These are phyloP conservation scores for Agaricus bisporus DNA, from an alignment of 768 basidiomycete genomes.

Conservation along the genomic window DNA sequence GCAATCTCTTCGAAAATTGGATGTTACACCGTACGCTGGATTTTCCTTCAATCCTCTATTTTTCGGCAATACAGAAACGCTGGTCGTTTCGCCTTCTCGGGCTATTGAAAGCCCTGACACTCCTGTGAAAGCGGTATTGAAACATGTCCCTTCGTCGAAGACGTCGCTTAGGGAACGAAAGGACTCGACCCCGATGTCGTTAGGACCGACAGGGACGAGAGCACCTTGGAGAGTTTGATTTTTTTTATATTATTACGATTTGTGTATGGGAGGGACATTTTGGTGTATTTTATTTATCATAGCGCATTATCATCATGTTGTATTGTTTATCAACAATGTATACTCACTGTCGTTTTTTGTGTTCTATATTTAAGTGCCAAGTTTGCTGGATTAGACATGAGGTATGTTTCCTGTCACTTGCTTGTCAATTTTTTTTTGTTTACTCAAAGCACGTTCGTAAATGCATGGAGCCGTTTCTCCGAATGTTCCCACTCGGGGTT, in stretches of 20 bases:
- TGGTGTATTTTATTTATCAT: background rate
- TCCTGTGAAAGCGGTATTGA: background rate
- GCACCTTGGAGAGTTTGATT: constrained; percentile 8
- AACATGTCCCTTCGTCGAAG: background rate
- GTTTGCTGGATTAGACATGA: no score
- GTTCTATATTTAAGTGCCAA: background rate
- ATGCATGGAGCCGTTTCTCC: no score
- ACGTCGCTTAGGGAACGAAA: background rate
- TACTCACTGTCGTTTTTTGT: background rate
- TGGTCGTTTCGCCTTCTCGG: constrained; percentile 10
- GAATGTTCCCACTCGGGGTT: no score
- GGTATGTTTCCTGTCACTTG: no score
- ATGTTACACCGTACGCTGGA: constrained; percentile 23
- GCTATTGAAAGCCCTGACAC: background rate
- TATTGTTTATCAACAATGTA: background rate
- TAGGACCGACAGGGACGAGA: constrained; percentile 5
- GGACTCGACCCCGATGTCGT: constrained; percentile 1
- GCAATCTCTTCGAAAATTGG: constrained; percentile 16
- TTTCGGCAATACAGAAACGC: constrained; percentile 20
- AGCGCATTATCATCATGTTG: constrained; percentile 6
- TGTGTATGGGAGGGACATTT: background rate
- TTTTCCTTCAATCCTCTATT: constrained; percentile 34
- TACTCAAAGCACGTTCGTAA: no score
- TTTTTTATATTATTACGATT: background rate
- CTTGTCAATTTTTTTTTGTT: no score